Percentiles rank a stretch among this genome's conserved stretches.
phyloP scores from a whole-genome alignment of 257 asterid species.

The Solanum ahanhuiri region DNA sequence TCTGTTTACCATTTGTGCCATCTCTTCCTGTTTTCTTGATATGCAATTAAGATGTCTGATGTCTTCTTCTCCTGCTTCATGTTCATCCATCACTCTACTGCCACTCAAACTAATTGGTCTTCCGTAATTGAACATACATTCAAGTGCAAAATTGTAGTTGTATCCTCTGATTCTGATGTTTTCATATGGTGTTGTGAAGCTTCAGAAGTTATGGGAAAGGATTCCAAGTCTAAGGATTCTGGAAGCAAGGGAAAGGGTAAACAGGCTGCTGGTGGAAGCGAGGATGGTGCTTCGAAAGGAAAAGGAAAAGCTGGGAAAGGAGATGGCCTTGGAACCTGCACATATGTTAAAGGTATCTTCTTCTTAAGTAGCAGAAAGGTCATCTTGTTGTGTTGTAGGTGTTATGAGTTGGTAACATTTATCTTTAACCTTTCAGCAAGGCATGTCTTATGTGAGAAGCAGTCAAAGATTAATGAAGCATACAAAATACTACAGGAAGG shows the following conservation, averaged over 20 bases:
- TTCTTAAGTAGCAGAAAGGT: neutral
- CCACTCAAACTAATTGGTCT: neutral
- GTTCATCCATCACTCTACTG: neutral
- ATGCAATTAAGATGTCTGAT: neutral
- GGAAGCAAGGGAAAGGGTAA: slow-evolving; percentile 82
- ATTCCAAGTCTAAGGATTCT: slow-evolving; percentile 42
- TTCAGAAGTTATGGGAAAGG: neutral
- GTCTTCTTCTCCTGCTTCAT: neutral
- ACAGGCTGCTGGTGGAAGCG: slow-evolving; percentile 81
- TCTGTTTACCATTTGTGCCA: neutral
- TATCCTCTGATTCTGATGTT: neutral
- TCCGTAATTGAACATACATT: neutral
- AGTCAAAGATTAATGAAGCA: slow-evolving; percentile 97
- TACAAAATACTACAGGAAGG: slow-evolving; percentile 96
- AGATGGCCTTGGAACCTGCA: slow-evolving; percentile 92
- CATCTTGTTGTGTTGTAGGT: neutral
- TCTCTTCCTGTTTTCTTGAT: neutral
- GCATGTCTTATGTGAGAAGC: slow-evolving; percentile 94
- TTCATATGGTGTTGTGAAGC: neutral
- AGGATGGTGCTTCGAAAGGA: slow-evolving; percentile 70
- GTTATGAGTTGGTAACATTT: neutral
- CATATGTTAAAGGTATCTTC: slow-evolving; percentile 81
- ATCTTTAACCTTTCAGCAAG: slow-evolving; percentile 49
- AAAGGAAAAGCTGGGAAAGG: slow-evolving; percentile 80
- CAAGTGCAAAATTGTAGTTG: neutral